These are phyloP conservation scores for Cochlearia excelsa DNA, from an alignment of 345 rosid genomes.

Conservation along the genomic window DNA sequence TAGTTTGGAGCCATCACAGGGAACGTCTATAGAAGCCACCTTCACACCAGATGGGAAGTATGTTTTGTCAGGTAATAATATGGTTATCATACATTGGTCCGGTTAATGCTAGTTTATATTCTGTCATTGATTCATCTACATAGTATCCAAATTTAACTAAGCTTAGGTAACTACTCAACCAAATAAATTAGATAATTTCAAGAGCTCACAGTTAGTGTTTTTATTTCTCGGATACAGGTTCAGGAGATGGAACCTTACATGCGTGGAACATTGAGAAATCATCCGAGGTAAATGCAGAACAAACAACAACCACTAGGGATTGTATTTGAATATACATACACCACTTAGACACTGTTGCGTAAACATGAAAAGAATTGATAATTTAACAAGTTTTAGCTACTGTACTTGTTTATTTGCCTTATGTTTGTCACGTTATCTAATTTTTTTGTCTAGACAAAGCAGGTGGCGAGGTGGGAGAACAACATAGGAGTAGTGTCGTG, in stretches of 20 bases:
- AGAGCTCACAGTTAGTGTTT: slow-evolving; percentile 14
- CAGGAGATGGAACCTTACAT: slow-evolving; percentile 89
- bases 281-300: slow-evolving; percentile 57
- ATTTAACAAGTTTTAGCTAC: background rate
- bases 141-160: slow-evolving; percentile 6
- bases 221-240: slow-evolving; percentile 48
- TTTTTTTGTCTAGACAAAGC: background rate
- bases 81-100: slow-evolving; percentile 4
- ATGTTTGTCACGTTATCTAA: slow-evolving; percentile 18
- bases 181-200: background rate
- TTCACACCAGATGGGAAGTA: slow-evolving; percentile 97
- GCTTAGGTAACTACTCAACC: background rate
- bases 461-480: slow-evolving; percentile 83
- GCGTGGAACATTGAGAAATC: slow-evolving; percentile 80
- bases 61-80: slow-evolving; percentile 82
- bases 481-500: slow-evolving; percentile 75
- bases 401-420: background rate
- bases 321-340: slow-evolving; percentile 15
- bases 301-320: slow-evolving; percentile 8
- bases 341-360: background rate
- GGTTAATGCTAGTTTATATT: background rate
- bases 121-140: slow-evolving; percentile 4
- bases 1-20: slow-evolving; percentile 86
- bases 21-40: slow-evolving; percentile 75
- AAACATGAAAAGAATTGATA: slow-evolving; percentile 3